Base-by-base conservation (phyloP, 1,284 basidiomycete species). In the Ceratobasidium sp. region DNA sequence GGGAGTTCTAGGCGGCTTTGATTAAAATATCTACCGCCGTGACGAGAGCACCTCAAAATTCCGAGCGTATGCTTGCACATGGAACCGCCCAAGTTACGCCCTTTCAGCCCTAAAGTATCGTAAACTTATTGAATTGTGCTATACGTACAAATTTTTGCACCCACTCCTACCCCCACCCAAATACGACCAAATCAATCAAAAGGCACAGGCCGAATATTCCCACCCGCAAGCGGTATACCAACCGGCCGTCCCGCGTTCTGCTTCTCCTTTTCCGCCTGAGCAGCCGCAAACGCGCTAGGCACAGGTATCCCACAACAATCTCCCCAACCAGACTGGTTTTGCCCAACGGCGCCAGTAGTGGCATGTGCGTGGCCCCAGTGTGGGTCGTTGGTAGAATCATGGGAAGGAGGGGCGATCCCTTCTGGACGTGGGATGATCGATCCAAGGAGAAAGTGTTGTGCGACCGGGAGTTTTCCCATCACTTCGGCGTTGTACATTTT, bases 401-500 rank as follows among this genome's bases (percentile, higher is more conserved):
- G 84, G 3, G 83, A 67, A 0, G 86, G 86, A 2, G 87, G 86
- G 30, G 88, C 82, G 1, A 90, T 89, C 0, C 91, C 90, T 0
- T 92, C 91, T 83, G 0, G 89, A 14, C 71, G 48, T 33, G 44
- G 86, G 3, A 99, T 86, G 54, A 99, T 86, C 5, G 91, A 92
- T 20, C 98, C 97, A 82, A 99, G 99, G 68, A 97, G 88, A 84
- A 98, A 97, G 85, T 99, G 97, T 86, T 99, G 97, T 54, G 96
- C 92, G 77, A 99, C 96, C 0, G 98, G 97, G 4, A 99, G 90
- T 84, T 99, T 99, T 77, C 93, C 93, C 23, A 99, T 88, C 0
- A 99, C 98, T 84, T 99, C 97, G 48, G 96, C 97, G 54, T 89
- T 89, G 85, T 97, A 99, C 97, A 99, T 99, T 85, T 99, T 99